Evolutionary conservation across 768 basidiomycete species (phyloP).

Genomic region (Lentinus tigrinus): DNA sequence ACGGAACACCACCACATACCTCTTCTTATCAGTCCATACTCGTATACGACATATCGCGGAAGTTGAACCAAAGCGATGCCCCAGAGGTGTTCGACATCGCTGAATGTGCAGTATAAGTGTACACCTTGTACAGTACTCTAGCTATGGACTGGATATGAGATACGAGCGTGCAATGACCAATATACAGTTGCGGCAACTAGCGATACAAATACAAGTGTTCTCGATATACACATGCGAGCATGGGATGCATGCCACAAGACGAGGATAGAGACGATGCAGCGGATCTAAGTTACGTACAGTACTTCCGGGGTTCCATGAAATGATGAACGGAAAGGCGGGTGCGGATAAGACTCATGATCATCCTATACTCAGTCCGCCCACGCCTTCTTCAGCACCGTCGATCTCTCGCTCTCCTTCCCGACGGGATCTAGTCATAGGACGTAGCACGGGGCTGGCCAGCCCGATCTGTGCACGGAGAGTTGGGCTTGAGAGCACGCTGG

Average conservation of each 20-base stretch:
- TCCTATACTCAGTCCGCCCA: conserved; percentile 55
- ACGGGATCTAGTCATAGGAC: conserved; percentile 53
- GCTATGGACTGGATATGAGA: conserved; percentile 3
- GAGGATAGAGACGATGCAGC: background rate
- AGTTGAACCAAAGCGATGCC: conserved; percentile 43
- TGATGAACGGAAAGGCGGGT: background rate
- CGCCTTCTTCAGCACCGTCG: conserved; percentile 78
- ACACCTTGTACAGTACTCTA: conserved; percentile 9
- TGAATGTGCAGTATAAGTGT: background rate
- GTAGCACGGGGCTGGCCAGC: conserved; percentile 73
- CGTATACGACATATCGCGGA: conserved; percentile 92
- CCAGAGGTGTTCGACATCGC: background rate
- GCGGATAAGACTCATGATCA: conserved; percentile 11
- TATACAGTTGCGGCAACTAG: conserved; percentile 2
- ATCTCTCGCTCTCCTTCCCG: conserved; percentile 60
- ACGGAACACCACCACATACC: conserved; percentile 90
- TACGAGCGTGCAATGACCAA: conserved; percentile 6
- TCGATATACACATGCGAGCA: conserved; percentile 4
- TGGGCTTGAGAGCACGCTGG: conserved; percentile 67
- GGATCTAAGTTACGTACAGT: background rate
- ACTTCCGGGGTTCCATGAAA: background rate
- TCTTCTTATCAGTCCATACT: conserved; percentile 87
- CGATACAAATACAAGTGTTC: conserved; percentile 5
- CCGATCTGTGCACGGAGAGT: conserved; percentile 69
- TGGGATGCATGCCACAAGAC: background rate